These are phyloP conservation scores for Multifurca ochricompacta DNA, from an alignment of 768 basidiomycete genomes.

Conservation along the genomic window DNA sequence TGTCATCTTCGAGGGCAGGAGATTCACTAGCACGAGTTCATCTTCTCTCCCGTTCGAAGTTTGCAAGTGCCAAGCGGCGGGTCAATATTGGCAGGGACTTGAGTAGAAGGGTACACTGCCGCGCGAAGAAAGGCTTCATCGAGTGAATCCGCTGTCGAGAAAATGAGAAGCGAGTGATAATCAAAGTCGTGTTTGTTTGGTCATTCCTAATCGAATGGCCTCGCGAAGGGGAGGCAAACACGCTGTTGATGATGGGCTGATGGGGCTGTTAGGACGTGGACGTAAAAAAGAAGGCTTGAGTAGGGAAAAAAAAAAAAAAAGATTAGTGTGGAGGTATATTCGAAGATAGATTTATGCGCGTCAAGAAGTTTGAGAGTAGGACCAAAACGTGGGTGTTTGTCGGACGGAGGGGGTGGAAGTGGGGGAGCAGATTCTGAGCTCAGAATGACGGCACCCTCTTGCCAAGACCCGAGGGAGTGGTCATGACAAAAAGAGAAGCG, in stretches of 20 bases:
- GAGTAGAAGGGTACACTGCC: no score
- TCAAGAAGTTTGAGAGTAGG: neutral
- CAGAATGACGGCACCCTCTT: neutral
- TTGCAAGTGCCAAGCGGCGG: neutral
- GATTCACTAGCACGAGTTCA: no score
- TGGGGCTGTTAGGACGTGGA: neutral
- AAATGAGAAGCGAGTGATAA: neutral
- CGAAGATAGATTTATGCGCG: neutral
- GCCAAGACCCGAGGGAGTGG: neutral
- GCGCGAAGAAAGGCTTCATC: neutral
- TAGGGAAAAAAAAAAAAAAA: neutral
- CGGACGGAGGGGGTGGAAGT: no score
- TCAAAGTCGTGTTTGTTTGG: neutral
- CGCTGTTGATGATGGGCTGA: neutral
- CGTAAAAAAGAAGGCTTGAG: neutral
- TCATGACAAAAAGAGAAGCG: slow-evolving; percentile 5
- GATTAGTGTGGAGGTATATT: neutral
- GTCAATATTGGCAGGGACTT: neutral
- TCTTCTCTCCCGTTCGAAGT: no score
- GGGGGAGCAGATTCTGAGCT: no score
- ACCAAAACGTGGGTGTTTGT: no score
- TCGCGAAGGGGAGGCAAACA: neutral
- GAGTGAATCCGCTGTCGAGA: neutral
- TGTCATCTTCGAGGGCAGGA: no score
- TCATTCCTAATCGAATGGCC: neutral